A percentile compares a stretch with the other conserved stretches of the same genome.
phyloP scores from a whole-genome alignment of 331 rosid species.

The Quercus tomentella region DNA sequence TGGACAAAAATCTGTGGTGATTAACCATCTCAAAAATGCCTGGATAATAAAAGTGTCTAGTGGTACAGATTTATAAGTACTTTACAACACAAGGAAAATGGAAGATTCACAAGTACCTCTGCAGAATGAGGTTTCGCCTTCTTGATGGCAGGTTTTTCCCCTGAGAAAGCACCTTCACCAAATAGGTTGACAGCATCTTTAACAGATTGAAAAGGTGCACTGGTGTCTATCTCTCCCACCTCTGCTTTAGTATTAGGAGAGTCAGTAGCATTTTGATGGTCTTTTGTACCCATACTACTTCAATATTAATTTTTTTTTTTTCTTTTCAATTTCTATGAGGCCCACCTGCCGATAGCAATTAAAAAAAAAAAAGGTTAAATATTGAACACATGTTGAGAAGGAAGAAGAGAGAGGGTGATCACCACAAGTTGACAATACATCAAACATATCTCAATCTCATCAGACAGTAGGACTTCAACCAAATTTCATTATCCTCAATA shows the following conservation, averaged over 20 bases:
- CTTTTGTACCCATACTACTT: conserved; percentile 69
- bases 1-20: not conserved
- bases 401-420: not conserved
- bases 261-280: conserved; percentile 37
- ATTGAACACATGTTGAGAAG: not conserved
- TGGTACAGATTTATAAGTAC: not conserved
- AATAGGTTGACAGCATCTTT: conserved; percentile 91
- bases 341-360: conserved; percentile 11
- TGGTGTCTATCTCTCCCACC: conserved; percentile 98
- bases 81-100: not conserved
- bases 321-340: not conserved
- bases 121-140: conserved; percentile 78
- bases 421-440: not conserved
- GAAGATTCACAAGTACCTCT: conserved; percentile 52
- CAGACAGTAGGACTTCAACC: not conserved
- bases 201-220: conserved; percentile 97
- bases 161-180: conserved; percentile 94
- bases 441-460: not conserved
- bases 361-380: not conserved
- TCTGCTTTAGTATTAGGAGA: conserved; percentile 76
- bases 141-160: conserved; percentile 63
- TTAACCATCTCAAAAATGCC: not conserved
- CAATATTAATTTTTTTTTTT: not conserved
- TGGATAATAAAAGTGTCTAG: not conserved
- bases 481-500: not conserved